Base-by-base conservation (phyloP, 768 basidiomycete species). In the Suillus variegatus region DNA sequence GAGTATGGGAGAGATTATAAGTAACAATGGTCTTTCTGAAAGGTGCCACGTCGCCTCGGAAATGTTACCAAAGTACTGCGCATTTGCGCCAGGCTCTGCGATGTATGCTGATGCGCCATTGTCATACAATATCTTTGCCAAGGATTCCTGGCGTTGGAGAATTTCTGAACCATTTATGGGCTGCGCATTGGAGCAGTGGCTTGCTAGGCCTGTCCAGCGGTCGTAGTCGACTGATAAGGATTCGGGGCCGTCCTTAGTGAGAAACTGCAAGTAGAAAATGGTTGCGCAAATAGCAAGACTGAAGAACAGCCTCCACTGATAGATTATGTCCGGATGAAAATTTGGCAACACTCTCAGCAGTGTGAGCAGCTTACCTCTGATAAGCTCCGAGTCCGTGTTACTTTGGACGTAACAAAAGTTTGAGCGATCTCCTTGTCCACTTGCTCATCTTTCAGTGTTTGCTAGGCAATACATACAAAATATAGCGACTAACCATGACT, bases 1-100 rank as follows among this genome's bases (percentile, higher is more conserved):
- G 10, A 65, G 47, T 28, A 62, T 28, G 13, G 90, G 85, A 9
- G 84, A 81, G 51, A 95, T 70, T 63, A 92, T 81, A 40, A 94
- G 78, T 6, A 95, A 77, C 16, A 95, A 81, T 0, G 93, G 93
- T 3, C 94, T 84, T 77, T 95, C 93, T 12, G 91, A 92, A 40
- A 93, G 82, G 40, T 70, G 67, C 94, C 94, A 96, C 25, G 83
- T 71, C 9, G 82, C 66, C 6, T 69, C 71, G 13, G 89, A 89
- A 65, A 93, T 82, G 69, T 93, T 93, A n/a, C 82, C 87, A 74
- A 84, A 94, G 80, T 86, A 95, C 3, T 81, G 77, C 1, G 88
- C 86, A 64, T 81, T 90, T 16, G 91, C 85, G 0, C 91, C 87
- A 32, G 94, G 92, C 73, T 95, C 93, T 7, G 90, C 85, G 40